Evolutionary conservation across 257 asterid species (phyloP), one percentile per base, ranked within the genome.

Genomic region (Euphrasia confusa): DNA sequence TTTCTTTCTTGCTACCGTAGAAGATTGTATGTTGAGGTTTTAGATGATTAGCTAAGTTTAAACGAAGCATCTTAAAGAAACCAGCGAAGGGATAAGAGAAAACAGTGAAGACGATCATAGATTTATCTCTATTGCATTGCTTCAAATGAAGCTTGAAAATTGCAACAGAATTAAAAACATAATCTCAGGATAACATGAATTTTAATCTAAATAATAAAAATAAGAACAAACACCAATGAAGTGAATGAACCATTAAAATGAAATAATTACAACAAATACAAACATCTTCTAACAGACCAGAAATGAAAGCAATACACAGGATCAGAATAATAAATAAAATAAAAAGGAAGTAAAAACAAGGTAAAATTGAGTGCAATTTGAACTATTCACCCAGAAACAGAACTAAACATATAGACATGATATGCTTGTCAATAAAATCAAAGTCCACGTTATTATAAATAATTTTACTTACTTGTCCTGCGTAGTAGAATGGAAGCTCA

Each of bases 401-500:
- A 37, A 47, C 30, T 9, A 65, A 44, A 54, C 13, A 33, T 47
- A 60, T 33, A 27, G 35, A 14, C 40, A 56, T 27, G 24, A 21
- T 10, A 17, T 24, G 58, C 37, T 60, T 28, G 15, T n/a, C 53
- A 75, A 58, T 26, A 33, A n/a, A 39, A 17, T 61, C 57, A 27
- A 28, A 44, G 9, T 21, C 21, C 45, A 68, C 21, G 63, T 12
- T 18, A 48, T 7, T 24, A 59, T 28, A 53, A 63, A 59, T 3
- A 26, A 32, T 56, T 35, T 33, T 53, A 73, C 95, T 87, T 78
- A 91, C 98, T 80, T 88, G 93, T 63, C 97, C 98, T 4, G 98
- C 93, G 76, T 84, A 88, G 72, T 86, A 92, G 78, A 80, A 92
- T 18, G 97, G 98, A 79, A 92, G 98, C 74, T 92, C 98, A 71